Evolutionary conservation across 768 basidiomycete species (phyloP), one percentile per base, ranked within the genome.

Genomic region (Phaeotremella skinneri): DNA sequence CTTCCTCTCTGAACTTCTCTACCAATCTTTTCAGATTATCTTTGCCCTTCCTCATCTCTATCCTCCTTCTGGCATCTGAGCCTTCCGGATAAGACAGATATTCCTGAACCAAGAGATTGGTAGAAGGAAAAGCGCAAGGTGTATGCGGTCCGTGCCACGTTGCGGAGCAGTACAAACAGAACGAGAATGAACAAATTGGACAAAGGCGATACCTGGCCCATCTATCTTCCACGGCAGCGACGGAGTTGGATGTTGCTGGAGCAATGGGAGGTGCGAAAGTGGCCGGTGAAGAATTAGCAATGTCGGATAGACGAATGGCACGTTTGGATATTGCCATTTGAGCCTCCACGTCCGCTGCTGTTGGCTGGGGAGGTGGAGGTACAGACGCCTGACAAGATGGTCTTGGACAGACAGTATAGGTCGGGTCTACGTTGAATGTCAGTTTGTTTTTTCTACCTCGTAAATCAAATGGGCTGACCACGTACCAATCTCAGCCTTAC

Each of bases 61-160:
- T 81, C 26, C 61, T 60, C 26, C 55, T 58, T 20, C 86, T 83
- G 63, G 79, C 79, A 4, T 70, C 66, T 3, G 85, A 86, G 6
- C 79, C 81, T 32, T 84, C 83, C 2, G 80, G 78, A 17, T 83
- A 79, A 1, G 79, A 80, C 59, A 88, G 78, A 70, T 93, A 92
- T 57, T 88, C 83, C 32, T 81, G 65, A 17, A 89, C 81, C 49
- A 91, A 72, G 39, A 81, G 79, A 64, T 87, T 84, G n/a, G 85
- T 84, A 27, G 84, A 77, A 9, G 85, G 83, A 26, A 88, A 82
- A 0, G 84, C 83, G 62, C 91, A 94, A 9, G 81, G 78, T 4
- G 84, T 82, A 50, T 87, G 82, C 1, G 88, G 85, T 1, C 91
- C 91, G 72, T 94, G 91, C 91, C 91, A 94, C 49, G 88, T 87